phyloP scores from a whole-genome alignment of 2,329 filamentous ascomycete genomes.

The Sphaerulina vaccinii region DNA sequence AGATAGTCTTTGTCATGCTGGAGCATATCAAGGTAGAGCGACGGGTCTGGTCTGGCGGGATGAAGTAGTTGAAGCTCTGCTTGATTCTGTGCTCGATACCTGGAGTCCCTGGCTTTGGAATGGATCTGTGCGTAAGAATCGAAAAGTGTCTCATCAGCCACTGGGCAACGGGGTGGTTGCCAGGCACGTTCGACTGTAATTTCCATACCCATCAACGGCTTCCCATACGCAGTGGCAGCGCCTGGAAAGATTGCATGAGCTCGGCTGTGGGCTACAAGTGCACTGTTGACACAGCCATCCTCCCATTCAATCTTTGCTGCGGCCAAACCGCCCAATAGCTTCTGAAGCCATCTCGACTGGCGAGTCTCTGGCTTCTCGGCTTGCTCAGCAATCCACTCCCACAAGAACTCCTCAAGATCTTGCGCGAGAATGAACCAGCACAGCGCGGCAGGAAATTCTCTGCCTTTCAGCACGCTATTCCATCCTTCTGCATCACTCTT shows the following conservation, averaged over 20 bases:
- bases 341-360: neutral
- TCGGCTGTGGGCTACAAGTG: neutral
- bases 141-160: neutral
- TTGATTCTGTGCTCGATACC: neutral
- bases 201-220: neutral
- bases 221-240: neutral
- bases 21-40: too few species aligned
- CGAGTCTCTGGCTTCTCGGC: neutral
- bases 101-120: neutral
- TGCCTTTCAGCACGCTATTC: neutral
- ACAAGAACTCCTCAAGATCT: neutral
- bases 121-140: neutral
- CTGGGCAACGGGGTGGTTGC: neutral
- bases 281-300: neutral
- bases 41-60: neutral
- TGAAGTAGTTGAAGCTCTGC: neutral
- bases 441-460: neutral
- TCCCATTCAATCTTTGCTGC: neutral
- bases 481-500: neutral
- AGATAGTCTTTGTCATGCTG: neutral
- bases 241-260: neutral
- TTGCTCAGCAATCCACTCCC: slow-evolving; percentile 1
- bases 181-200: neutral
- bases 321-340: neutral
- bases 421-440: slow-evolving; percentile 2